phyloP scores from a whole-genome alignment of 306 rosid species.

The Prunus dulcis region DNA sequence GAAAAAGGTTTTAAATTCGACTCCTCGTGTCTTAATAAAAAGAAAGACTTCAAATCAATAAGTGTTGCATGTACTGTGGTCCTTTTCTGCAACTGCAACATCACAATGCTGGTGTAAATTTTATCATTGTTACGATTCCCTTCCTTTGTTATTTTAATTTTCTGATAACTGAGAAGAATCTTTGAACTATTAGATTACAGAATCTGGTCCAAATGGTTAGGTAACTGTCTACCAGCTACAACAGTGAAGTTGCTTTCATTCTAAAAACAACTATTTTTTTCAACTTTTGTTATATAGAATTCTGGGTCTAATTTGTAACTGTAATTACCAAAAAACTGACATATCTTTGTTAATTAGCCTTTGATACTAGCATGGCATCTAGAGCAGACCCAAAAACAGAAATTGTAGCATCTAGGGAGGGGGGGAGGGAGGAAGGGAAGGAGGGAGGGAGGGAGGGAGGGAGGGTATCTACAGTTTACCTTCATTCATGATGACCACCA shows the following conservation, averaged over 20 bases:
- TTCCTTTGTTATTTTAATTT: neutral
- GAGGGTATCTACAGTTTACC: neutral
- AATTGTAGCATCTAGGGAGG: no score
- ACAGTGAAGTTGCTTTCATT: neutral
- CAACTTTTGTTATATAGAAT: neutral
- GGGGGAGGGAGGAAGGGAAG: no score
- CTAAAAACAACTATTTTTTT: neutral
- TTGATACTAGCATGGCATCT: neutral
- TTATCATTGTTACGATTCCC: no score
- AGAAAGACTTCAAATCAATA: no score
- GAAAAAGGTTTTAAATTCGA: no score
- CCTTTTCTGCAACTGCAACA: no score
- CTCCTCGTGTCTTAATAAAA: no score
- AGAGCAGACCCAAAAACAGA: neutral
- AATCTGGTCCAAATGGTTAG: slow-evolving; percentile 34
- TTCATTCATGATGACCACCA: slow-evolving; percentile 14
- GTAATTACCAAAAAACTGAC: neutral
- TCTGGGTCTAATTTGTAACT: slow-evolving; percentile 13
- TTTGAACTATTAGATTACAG: slow-evolving; percentile 13
- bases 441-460: no score
- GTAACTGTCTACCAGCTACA: slow-evolving; percentile 17
- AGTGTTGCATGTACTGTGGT: no score
- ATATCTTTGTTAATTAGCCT: neutral
- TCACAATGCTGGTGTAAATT: no score
- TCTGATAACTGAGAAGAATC: slow-evolving; percentile 1